These are phyloP conservation scores for Fraxinus pennsylvanica DNA, from an alignment of 257 asterid genomes.

Conservation along the genomic window DNA sequence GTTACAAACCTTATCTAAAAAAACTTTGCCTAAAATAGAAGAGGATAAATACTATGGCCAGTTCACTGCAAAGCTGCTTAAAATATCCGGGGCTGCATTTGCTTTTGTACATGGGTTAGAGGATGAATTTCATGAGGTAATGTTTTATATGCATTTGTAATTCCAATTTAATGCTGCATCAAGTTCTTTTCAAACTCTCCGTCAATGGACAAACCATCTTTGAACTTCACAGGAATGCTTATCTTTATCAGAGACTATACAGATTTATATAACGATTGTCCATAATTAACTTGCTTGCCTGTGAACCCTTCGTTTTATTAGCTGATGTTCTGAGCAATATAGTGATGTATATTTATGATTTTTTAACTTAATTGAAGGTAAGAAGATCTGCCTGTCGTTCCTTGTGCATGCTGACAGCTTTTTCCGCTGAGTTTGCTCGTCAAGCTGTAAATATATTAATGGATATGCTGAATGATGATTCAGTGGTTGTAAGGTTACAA, in stretches of 20 bases:
- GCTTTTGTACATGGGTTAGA: conserved; percentile 85
- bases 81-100: conserved; percentile 59
- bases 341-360: conserved; percentile 30
- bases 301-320: neutral
- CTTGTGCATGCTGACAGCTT: conserved; percentile 53
- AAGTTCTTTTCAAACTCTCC: neutral
- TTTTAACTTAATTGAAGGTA: conserved; percentile 55
- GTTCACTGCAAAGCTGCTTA: conserved; percentile 50
- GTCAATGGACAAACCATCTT: neutral
- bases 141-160: conserved; percentile 17
- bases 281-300: neutral
- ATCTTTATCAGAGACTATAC: neutral
- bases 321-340: conserved; percentile 22
- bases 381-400: conserved; percentile 87
- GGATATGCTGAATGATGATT: conserved; percentile 78
- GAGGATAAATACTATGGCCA: conserved; percentile 62
- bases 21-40: conserved; percentile 50
- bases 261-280: neutral
- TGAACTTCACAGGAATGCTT: neutral
- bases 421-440: conserved; percentile 63
- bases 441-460: conserved; percentile 59
- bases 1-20: conserved; percentile 70
- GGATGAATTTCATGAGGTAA: conserved; percentile 87
- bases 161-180: conserved; percentile 13
- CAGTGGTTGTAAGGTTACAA: conserved; percentile 65